These are phyloP conservation scores for Tephrocybe rancida DNA, from an alignment of 768 basidiomycete genomes.

Conservation along the genomic window DNA sequence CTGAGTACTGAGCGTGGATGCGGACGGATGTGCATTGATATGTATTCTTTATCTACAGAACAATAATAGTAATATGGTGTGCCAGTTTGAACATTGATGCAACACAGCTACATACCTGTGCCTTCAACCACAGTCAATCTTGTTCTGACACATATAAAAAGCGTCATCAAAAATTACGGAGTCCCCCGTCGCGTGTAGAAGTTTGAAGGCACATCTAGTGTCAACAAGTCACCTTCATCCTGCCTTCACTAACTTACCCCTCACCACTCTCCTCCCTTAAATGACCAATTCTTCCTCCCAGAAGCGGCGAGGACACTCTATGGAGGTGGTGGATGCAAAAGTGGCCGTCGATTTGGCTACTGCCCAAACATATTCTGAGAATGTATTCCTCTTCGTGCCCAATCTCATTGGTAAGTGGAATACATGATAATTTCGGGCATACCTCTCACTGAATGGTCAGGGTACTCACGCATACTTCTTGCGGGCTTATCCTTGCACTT, in stretches of 20 bases:
- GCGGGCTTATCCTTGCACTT: conserved; percentile 87
- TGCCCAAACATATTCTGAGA: conserved; percentile 86
- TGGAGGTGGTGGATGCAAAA: conserved; percentile 81
- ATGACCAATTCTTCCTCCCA: conserved; percentile 36
- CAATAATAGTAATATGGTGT: background rate
- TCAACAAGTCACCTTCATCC: background rate
- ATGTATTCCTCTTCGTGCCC: conserved; percentile 95
- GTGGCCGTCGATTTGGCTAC: conserved; percentile 87
- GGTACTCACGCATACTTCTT: conserved; percentile 88
- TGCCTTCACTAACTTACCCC: background rate
- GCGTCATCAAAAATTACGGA: conserved; percentile 20
- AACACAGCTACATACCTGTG: background rate
- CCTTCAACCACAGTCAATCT: background rate
- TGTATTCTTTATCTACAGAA: conserved; percentile 4
- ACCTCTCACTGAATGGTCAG: conserved; percentile 39
- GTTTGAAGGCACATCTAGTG: conserved; percentile 3
- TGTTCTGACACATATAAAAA: conserved; percentile 10
- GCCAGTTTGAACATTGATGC: background rate
- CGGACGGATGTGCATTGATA: background rate
- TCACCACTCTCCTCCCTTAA: conserved; percentile 11
- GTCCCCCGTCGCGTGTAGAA: conserved; percentile 20
- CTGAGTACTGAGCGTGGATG: conserved; percentile 1
- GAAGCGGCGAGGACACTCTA: conserved; percentile 50
- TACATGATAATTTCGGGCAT: conserved; percentile 4
- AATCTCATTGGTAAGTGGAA: conserved; percentile 85